Percentiles rank a stretch among this genome's conserved stretches.
phyloP scores from a whole-genome alignment of 139 green algal genomes.

The Gonium pectorale region DNA sequence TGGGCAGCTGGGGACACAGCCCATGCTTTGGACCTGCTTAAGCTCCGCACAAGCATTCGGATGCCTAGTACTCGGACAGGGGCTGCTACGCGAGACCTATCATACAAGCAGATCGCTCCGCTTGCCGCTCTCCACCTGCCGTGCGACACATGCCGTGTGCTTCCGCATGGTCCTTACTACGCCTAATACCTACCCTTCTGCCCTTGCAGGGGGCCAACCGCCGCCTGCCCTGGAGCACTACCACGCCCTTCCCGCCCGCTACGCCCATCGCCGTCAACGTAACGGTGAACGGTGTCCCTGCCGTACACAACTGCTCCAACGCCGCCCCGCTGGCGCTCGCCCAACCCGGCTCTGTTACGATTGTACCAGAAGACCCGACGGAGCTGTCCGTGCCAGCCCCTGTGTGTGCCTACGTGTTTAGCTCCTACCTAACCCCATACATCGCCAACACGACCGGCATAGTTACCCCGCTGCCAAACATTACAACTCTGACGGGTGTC shows the following conservation, averaged over 20 bases:
- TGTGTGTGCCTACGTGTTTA: slow-evolving; percentile 38
- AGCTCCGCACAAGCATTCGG: not conserved
- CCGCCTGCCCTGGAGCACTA: not conserved
- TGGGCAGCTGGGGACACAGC: no score
- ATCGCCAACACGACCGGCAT: not conserved
- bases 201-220: not conserved
- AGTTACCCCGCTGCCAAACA: not conserved
- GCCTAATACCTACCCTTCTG: not conserved
- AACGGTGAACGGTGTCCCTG: not conserved
- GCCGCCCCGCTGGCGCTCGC: slow-evolving; percentile 8
- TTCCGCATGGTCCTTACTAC: not conserved
- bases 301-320: not conserved
- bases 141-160: not conserved
- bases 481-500: not conserved
- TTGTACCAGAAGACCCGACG: slow-evolving; percentile 37
- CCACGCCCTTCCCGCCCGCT: not conserved
- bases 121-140: not conserved
- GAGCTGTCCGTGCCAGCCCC: slow-evolving; percentile 14
- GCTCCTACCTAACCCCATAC: not conserved
- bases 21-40: not conserved
- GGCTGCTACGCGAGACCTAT: not conserved
- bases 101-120: not conserved
- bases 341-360: slow-evolving; percentile 27
- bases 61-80: not conserved
- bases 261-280: not conserved